Conservation (phyloP, 176 grass and related monocot species). For the Chloris gayana region DNA sequence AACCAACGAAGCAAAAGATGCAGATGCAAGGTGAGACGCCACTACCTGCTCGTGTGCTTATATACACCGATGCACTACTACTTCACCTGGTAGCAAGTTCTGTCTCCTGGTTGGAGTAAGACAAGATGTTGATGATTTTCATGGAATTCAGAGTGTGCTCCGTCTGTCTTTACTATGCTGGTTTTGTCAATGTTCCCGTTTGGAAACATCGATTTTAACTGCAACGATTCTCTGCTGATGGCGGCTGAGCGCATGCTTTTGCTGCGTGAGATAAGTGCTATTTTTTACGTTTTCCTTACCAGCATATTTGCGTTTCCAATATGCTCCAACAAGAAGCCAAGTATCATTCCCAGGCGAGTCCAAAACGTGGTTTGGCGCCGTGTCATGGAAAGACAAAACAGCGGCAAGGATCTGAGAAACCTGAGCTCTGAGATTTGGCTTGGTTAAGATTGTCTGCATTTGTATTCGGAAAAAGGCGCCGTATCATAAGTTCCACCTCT, state of each 20-base stretch:
- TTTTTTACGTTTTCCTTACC: background rate
- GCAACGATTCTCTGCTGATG: constrained; percentile 12
- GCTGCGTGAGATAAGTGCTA: background rate
- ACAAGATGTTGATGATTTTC: constrained; percentile 34
- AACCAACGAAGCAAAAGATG: background rate
- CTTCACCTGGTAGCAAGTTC: background rate
- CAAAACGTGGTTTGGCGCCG: background rate
- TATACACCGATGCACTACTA: background rate
- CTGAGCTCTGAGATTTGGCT: background rate
- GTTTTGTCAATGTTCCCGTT: background rate
- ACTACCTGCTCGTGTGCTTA: constrained; percentile 26
- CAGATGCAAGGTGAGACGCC: constrained; percentile 27
- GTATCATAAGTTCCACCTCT: background rate
- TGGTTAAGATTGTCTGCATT: background rate
- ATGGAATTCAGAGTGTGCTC: background rate
- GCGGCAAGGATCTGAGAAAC: constrained; percentile 46
- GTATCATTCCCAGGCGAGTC: constrained; percentile 15
- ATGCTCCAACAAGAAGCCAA: constrained; percentile 26
- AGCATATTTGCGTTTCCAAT: constrained; percentile 30
- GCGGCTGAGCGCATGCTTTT: background rate
- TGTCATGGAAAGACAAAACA: constrained; percentile 7
- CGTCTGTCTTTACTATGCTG: constrained; percentile 35
- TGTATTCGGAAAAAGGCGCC: background rate
- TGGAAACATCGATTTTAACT: constrained; percentile 29
- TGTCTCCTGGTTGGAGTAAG: background rate